phyloP scores from a whole-genome alignment of 768 basidiomycete genomes.

The Mycena galopus region DNA sequence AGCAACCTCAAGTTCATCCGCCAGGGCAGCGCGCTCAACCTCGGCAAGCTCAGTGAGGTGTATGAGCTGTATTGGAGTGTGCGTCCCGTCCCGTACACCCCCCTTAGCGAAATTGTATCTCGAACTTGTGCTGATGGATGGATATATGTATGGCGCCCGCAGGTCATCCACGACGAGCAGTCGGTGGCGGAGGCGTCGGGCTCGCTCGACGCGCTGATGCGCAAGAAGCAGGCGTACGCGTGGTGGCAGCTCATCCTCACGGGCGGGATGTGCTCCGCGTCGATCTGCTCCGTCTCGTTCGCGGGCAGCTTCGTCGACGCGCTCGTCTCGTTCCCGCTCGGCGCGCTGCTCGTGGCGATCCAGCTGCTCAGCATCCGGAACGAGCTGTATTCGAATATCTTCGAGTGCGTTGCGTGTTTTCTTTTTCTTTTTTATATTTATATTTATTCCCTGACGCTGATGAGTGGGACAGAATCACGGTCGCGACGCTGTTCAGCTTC shows the following conservation, averaged over 20 bases:
- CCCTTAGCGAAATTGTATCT: too few species aligned
- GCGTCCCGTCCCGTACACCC: slow-evolving; percentile 29
- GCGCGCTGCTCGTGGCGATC: slow-evolving; percentile 77
- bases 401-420: slow-evolving; percentile 70
- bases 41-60: slow-evolving; percentile 81
- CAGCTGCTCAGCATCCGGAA: slow-evolving; percentile 81
- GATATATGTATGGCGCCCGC: not conserved
- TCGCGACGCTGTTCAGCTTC: slow-evolving; percentile 86
- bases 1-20: slow-evolving; percentile 85
- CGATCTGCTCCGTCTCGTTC: slow-evolving; percentile 82
- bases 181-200: slow-evolving; percentile 80
- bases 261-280: slow-evolving; percentile 82
- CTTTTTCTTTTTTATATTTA: not conserved
- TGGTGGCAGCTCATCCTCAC: slow-evolving; percentile 74
- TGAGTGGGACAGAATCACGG: slow-evolving; percentile 68
- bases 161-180: slow-evolving; percentile 88
- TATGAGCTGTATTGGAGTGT: slow-evolving; percentile 84
- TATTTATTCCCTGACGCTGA: not conserved
- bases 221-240: slow-evolving; percentile 69
- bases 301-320: slow-evolving; percentile 84
- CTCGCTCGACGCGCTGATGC: slow-evolving; percentile 82
- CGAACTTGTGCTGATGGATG: not conserved
- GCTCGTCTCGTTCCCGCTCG: slow-evolving; percentile 79
- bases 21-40: slow-evolving; percentile 77
- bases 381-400: slow-evolving; percentile 85